A percentile compares a stretch with the other conserved stretches of the same genome.
These are phyloP conservation scores for Penicillium odoratum DNA, from an alignment of 495 filamentous ascomycete genomes.

Conservation along the genomic window DNA sequence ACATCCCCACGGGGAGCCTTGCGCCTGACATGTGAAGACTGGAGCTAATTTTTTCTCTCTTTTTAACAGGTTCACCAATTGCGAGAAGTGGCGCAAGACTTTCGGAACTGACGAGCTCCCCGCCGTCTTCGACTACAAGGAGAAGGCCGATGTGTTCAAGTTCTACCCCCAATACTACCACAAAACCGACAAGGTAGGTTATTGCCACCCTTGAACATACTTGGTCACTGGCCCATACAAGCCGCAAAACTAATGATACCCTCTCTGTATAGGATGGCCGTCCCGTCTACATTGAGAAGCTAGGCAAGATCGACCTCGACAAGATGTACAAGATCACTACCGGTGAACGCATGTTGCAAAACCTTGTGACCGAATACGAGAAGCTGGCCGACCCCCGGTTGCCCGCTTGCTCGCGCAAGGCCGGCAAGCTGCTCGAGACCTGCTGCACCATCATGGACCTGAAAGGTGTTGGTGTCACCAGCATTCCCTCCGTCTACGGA, in stretches of 20 bases:
- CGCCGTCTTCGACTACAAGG: constrained; percentile 78
- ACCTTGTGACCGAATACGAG: constrained; percentile 96
- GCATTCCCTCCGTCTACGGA: constrained; percentile 76
- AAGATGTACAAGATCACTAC: constrained; percentile 94
- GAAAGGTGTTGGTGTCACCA: constrained; percentile 85
- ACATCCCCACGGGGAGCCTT: background rate
- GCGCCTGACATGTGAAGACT: background rate
- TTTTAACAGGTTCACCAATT: constrained; percentile 75
- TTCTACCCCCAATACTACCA: constrained; percentile 99
- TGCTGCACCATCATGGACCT: constrained; percentile 97
- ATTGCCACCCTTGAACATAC: background rate
- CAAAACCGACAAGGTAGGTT: constrained; percentile 89
- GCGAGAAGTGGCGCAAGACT: constrained; percentile 87
- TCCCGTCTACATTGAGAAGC: constrained; percentile 94
- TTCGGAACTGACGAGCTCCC: constrained; percentile 85
- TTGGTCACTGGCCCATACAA: background rate
- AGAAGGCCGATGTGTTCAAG: constrained; percentile 84
- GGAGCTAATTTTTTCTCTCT: constrained; percentile 1
- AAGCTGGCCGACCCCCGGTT: constrained; percentile 89
- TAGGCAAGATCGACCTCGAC: constrained; percentile 87
- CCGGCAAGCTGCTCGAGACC: constrained; percentile 86
- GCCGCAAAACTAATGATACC: constrained; percentile 13
- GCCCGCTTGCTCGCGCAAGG: constrained; percentile 92
- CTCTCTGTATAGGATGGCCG: constrained; percentile 72
- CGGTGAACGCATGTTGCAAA: constrained; percentile 88